Evolutionary conservation across 768 basidiomycete genomes (phyloP).

Genomic region (Rhizopogon salebrosus): DNA sequence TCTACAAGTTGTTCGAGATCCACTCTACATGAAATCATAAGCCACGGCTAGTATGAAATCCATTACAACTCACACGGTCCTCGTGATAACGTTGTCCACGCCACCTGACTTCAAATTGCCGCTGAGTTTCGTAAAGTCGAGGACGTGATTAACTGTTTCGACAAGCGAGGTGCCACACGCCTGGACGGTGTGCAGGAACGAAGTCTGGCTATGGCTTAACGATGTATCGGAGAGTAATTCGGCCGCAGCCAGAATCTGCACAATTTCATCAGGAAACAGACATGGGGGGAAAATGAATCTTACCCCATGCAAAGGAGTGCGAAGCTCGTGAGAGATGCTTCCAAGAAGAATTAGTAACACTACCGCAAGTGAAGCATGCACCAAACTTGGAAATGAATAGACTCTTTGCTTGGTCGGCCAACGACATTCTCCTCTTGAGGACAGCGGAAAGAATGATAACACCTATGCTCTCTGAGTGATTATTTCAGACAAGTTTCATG

Average conservation of each 20-base stretch:
- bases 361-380: not conserved
- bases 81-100: constrained; percentile 69
- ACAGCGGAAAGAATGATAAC: constrained; percentile 93
- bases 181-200: constrained; percentile 89
- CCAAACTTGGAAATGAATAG: constrained; percentile 86
- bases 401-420: constrained; percentile 92
- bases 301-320: constrained; percentile 89
- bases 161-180: constrained; percentile 94
- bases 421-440: constrained; percentile 85
- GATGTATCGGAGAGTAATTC: constrained; percentile 84
- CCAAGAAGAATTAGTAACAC: constrained; percentile 8
- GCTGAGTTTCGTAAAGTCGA: constrained; percentile 93
- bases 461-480: constrained; percentile 32
- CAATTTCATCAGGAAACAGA: not conserved
- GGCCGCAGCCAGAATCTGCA: constrained; percentile 81
- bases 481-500: not conserved
- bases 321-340: constrained; percentile 83
- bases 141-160: constrained; percentile 94
- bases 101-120: constrained; percentile 78
- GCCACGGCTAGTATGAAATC: not conserved
- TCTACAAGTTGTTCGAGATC: constrained; percentile 81
- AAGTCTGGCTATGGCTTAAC: constrained; percentile 75
- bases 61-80: constrained; percentile 46
- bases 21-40: constrained; percentile 34
- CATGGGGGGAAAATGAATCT: constrained; percentile 16